phyloP scores from a whole-genome alignment of 257 asterid species.

The Jaltomata sinuosa region DNA sequence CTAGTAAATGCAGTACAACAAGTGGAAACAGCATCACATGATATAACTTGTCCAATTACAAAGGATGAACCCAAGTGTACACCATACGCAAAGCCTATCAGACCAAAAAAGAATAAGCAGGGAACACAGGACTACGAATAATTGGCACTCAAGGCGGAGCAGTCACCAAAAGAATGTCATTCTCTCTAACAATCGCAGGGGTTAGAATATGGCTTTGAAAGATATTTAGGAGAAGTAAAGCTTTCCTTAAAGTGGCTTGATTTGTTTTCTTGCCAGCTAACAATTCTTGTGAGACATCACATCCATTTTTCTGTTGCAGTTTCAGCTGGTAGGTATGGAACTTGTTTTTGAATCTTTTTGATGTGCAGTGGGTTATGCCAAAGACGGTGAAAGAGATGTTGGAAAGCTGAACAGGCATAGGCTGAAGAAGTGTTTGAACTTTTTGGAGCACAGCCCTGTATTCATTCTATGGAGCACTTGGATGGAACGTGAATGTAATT shows the following conservation, averaged over 20 bases:
- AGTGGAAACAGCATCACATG: not conserved
- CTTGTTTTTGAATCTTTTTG: not conserved
- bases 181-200: not conserved
- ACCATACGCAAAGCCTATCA: not conserved
- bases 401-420: not conserved
- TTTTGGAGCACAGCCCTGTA: not conserved
- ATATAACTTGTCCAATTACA: not conserved
- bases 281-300: not conserved
- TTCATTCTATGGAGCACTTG: not conserved
- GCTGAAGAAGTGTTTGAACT: not conserved
- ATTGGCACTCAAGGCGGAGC: not conserved
- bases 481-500: not conserved
- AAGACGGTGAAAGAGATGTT: not conserved
- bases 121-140: not conserved
- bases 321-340: not conserved
- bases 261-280: not conserved
- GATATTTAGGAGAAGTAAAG: not conserved
- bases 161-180: not conserved
- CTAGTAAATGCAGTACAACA: not conserved
- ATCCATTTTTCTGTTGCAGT: not conserved
- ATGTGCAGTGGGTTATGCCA: not conserved
- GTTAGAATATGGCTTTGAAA: not conserved
- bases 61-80: not conserved
- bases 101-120: not conserved
- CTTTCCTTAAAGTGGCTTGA: not conserved